Conservation (phyloP, 805 yeast genomes). For the Candida easanensis region DNA sequence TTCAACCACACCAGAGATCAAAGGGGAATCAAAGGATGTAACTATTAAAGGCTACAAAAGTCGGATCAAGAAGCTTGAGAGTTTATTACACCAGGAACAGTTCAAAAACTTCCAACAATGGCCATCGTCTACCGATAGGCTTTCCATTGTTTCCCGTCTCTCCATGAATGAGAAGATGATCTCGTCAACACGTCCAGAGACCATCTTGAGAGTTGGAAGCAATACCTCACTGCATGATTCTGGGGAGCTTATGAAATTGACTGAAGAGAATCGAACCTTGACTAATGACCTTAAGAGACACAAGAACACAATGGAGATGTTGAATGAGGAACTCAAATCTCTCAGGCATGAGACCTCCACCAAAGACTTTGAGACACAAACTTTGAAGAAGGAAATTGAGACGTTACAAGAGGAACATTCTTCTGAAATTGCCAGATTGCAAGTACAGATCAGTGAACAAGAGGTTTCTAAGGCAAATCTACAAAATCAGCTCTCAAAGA, state of each 20-base stretch:
- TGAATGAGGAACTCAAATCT: conserved; percentile 18
- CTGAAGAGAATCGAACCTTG: conserved; percentile 14
- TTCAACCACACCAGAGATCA: not conserved
- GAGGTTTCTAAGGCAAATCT: conserved; percentile 13
- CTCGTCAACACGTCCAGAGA: conserved; percentile 6
- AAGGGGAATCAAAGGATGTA: conserved; percentile 26
- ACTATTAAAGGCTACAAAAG: conserved; percentile 61
- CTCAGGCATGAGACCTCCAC: conserved; percentile 12
- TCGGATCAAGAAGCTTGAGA: conserved; percentile 75
- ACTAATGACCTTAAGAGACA: conserved; percentile 11
- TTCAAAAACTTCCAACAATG: conserved; percentile 49
- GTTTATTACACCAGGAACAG: conserved; percentile 70
- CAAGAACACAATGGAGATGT: conserved; percentile 9
- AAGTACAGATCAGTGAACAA: conserved; percentile 21
- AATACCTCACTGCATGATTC: conserved; percentile 7
- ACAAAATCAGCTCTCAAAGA: conserved; percentile 8
- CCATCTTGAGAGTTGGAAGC: not conserved
- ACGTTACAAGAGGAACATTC: conserved; percentile 12
- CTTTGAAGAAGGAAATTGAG: conserved; percentile 4
- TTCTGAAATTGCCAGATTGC: conserved; percentile 3
- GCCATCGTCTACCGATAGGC: conserved; percentile 30
- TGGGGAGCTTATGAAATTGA: conserved; percentile 10
- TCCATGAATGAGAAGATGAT: conserved; percentile 13
- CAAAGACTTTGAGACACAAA: conserved; percentile 18
- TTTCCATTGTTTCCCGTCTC: conserved; percentile 11